Conservation (phyloP, 2,329 filamentous ascomycete genomes). For the Aspergillus alliaceus region DNA sequence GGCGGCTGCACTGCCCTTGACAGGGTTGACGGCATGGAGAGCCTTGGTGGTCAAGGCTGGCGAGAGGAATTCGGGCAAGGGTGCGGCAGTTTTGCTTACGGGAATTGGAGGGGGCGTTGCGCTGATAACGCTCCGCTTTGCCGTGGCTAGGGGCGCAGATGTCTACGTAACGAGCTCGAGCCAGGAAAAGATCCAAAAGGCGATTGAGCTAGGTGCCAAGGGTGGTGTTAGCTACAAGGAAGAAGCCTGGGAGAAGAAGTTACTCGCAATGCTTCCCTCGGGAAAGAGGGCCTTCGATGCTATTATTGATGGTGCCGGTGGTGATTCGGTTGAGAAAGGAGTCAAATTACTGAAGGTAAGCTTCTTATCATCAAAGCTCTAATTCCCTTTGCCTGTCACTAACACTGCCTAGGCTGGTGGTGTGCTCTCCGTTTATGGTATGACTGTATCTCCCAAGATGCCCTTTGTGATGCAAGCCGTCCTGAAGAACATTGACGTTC, state of each 20-base stretch:
- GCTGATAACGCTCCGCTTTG: conserved; percentile 77
- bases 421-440: conserved; percentile 83
- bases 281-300: conserved; percentile 70
- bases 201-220: conserved; percentile 68
- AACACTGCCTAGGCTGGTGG: conserved; percentile 61
- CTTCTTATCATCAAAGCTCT: not conserved
- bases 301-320: conserved; percentile 88
- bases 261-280: conserved; percentile 61
- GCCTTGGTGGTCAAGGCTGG: conserved; percentile 77
- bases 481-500: conserved; percentile 82
- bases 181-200: conserved; percentile 71
- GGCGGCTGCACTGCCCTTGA: conserved; percentile 80
- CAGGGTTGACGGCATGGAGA: conserved; percentile 84
- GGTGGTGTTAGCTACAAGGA: conserved; percentile 83
- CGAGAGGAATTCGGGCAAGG: conserved; percentile 52
- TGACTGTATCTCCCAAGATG: conserved; percentile 85
- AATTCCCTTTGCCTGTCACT: conserved; percentile 5
- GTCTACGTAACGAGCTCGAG: conserved; percentile 81
- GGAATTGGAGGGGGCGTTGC: conserved; percentile 94
- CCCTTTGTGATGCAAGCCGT: conserved; percentile 82
- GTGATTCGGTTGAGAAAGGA: conserved; percentile 72
- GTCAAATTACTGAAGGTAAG: conserved; percentile 66
- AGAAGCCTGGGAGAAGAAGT: conserved; percentile 76
- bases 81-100: conserved; percentile 78
- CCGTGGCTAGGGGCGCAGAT: conserved; percentile 68